A percentile compares a stretch with the other conserved stretches of the same genome.
phyloP scores from a whole-genome alignment of 768 basidiomycete genomes.

The Termitomyces sp. region DNA sequence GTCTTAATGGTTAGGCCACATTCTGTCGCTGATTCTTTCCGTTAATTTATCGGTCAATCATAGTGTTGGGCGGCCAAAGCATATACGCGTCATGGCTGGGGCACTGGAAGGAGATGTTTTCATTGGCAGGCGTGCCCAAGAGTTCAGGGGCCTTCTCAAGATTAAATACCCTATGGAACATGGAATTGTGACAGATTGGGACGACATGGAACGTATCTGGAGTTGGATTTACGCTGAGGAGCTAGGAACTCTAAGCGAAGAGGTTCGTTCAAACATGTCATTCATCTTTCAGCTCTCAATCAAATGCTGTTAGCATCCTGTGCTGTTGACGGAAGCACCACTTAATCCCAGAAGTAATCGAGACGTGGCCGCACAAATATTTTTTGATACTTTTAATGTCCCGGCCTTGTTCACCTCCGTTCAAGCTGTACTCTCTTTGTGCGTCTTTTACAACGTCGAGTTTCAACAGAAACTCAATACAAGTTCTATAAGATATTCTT shows the following conservation, averaged over 20 bases:
- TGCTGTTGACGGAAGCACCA: conserved; percentile 94
- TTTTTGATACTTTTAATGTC: conserved; percentile 99
- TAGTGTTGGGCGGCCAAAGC: conserved; percentile 96
- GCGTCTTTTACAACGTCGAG: conserved; percentile 26
- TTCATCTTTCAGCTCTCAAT: conserved; percentile 13
- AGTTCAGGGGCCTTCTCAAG: conserved; percentile 91
- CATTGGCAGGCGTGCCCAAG: conserved; percentile 93
- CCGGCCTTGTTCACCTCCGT: conserved; percentile 96
- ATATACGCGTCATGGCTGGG: conserved; percentile 96
- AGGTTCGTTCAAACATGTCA: conserved; percentile 49
- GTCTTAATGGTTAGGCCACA: conserved; percentile 40
- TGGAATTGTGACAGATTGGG: conserved; percentile 99
- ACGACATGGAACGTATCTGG: conserved; percentile 99
- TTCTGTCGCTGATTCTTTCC: conserved; percentile 19
- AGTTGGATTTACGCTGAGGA: conserved; percentile 96
- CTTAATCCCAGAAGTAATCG: conserved; percentile 95
- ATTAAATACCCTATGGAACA: conserved; percentile 99
- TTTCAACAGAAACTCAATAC: conserved; percentile 8
- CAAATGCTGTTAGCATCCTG: conserved; percentile 76
- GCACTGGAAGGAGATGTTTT: conserved; percentile 95
- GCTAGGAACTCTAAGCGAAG: conserved; percentile 91
- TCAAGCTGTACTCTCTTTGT: conserved; percentile 96
- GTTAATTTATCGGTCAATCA: conserved; percentile 18
- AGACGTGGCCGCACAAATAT: conserved; percentile 96
- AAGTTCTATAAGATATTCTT: conserved; percentile 75